Conservation (phyloP, 805 yeast species). For the Blastobotrys mokoenaii region DNA sequence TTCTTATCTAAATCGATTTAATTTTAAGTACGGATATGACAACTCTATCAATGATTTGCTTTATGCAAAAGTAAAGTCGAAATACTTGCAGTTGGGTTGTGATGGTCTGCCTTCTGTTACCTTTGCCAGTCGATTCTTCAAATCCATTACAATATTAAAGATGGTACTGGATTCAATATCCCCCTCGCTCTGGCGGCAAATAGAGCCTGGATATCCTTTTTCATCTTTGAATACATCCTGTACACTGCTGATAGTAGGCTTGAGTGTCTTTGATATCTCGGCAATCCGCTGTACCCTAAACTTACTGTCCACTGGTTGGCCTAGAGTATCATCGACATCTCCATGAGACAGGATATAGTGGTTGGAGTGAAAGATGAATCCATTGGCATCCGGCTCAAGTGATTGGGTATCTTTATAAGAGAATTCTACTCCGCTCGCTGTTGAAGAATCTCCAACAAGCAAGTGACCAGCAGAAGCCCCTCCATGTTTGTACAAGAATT, state of each 20-base stretch:
- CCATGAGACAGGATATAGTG: constrained; percentile 13
- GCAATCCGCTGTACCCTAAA: constrained; percentile 11
- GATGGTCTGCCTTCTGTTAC: constrained; percentile 20
- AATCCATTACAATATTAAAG: constrained; percentile 24
- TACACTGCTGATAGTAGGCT: constrained; percentile 7
- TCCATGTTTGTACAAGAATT: constrained; percentile 6
- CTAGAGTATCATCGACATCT: constrained; percentile 8
- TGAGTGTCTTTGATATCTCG: constrained; percentile 8
- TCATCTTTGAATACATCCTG: constrained; percentile 16
- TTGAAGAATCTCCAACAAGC: constrained; percentile 12
- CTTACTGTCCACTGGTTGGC: constrained; percentile 9
- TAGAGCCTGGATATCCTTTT: constrained; percentile 21
- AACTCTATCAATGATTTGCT: not conserved
- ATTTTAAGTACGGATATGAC: too few relatives aligned
- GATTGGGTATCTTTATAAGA: constrained; percentile 10
- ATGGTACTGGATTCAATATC: constrained; percentile 15
- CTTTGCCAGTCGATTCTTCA: constrained; percentile 15
- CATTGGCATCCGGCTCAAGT: constrained; percentile 7
- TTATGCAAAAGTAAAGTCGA: constrained; percentile 3
- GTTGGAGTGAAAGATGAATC: constrained; percentile 14
- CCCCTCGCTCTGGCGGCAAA: constrained; percentile 18
- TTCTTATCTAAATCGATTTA: too few relatives aligned
- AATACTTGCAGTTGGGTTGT: constrained; percentile 1
- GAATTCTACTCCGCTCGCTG: constrained; percentile 14
- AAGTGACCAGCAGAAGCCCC: constrained; percentile 17